A percentile compares a stretch with the other conserved stretches of the same genome.
These are phyloP conservation scores for Dissophora globulifera DNA, from an alignment of 192 early-diverging fungal genomes.

Conservation along the genomic window DNA sequence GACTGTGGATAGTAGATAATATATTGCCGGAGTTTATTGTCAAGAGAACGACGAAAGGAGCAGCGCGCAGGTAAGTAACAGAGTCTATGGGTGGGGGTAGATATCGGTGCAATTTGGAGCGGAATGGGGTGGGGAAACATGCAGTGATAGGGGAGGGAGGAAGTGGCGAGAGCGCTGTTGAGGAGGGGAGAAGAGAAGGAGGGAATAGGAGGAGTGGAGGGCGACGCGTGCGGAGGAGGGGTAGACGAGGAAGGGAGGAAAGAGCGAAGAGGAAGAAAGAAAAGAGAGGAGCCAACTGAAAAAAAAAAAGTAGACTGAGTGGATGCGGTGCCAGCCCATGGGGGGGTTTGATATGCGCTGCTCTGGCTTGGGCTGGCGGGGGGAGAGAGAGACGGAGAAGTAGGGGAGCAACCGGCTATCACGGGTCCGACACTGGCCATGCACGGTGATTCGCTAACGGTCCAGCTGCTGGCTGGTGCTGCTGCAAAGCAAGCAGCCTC, in stretches of 20 bases:
- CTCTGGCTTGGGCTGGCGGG: too few species aligned
- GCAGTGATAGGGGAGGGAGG: not conserved
- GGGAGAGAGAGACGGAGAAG: too few species aligned
- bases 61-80: too few species aligned
- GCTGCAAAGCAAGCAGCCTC: not conserved
- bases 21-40: too few species aligned
- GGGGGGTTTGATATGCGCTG: too few species aligned
- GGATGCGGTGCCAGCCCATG: not conserved
- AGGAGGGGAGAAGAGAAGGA: not conserved
- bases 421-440: not conserved
- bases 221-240: not conserved
- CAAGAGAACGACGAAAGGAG: too few species aligned
- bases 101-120: not conserved
- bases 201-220: not conserved
- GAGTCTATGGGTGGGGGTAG: too few species aligned
- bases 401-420: not conserved
- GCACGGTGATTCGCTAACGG: not conserved
- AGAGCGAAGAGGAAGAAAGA: not conserved
- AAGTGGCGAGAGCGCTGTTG: not conserved
- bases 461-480: too few species aligned
- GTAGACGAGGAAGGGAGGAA: not conserved
- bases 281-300: not conserved
- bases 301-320: constrained; percentile 1
- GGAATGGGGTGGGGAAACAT: not conserved
- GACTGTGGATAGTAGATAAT: too few species aligned